Evolutionary conservation across 768 basidiomycete species (phyloP).

Genomic region (Xerocomellus amylosporus): DNA sequence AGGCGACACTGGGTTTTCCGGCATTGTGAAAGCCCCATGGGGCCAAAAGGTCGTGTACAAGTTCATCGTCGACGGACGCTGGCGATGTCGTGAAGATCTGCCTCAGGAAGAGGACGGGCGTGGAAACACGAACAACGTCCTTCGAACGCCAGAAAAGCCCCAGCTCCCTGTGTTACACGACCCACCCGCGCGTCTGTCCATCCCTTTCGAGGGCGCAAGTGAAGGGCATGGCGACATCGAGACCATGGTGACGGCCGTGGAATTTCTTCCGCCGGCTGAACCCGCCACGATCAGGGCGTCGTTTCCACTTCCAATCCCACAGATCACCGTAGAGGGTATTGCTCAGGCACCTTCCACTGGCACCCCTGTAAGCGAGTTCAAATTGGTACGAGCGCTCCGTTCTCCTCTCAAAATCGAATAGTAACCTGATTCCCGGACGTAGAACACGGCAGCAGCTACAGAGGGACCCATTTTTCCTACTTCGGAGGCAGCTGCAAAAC

Average conservation of each 20-base stretch:
- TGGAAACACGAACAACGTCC: constrained; percentile 73
- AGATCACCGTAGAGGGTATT: constrained; percentile 14
- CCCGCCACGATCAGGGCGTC: constrained; percentile 3
- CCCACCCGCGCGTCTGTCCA: constrained; percentile 14
- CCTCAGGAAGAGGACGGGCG: constrained; percentile 59
- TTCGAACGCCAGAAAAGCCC: constrained; percentile 50
- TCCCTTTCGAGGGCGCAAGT: constrained; percentile 4
- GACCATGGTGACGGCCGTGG: constrained; percentile 27
- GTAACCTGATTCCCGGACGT: background rate
- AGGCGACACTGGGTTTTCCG: constrained; percentile 54
- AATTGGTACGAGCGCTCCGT: constrained; percentile 11
- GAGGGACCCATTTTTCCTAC: constrained; percentile 13
- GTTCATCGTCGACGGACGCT: constrained; percentile 74
- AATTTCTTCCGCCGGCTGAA: constrained; percentile 17
- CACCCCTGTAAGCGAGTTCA: constrained; percentile 31
- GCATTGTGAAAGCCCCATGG: constrained; percentile 55
- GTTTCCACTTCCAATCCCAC: constrained; percentile 18
- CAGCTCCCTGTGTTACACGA: background rate
- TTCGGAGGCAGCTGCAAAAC: background rate
- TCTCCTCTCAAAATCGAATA: background rate
- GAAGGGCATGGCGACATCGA: constrained; percentile 16
- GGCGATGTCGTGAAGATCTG: constrained; percentile 51
- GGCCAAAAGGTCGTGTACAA: constrained; percentile 67
- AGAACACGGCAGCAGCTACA: constrained; percentile 25
- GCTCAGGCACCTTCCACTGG: constrained; percentile 25